A percentile compares a stretch with the other conserved stretches of the same genome.
Conservation (phyloP, 176 grass and related monocot genomes). For the Saccharum officinarum region DNA sequence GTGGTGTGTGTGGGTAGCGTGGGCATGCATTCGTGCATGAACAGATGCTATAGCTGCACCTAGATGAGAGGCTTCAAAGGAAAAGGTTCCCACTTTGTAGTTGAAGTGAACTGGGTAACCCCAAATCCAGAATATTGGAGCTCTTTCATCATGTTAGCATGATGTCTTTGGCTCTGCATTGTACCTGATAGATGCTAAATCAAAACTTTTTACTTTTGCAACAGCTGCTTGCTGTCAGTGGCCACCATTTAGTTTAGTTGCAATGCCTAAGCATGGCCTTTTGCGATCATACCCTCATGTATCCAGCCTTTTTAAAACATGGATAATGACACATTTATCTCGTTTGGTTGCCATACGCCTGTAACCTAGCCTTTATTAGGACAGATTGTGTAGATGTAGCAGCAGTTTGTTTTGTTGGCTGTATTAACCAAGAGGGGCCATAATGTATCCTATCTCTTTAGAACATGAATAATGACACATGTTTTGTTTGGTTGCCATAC, state of each 20-base stretch:
- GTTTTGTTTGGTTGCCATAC: background rate
- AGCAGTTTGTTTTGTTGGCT: background rate
- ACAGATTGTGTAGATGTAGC: background rate
- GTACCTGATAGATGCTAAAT: no score
- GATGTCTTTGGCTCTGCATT: background rate
- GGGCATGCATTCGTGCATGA: background rate
- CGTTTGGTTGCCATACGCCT: background rate
- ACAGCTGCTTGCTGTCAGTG: no score
- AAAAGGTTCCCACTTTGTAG: background rate
- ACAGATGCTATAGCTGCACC: background rate
- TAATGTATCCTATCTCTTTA: background rate
- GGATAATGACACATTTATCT: background rate
- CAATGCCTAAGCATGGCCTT: no score
- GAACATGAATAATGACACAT: background rate
- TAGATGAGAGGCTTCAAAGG: background rate
- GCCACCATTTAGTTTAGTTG: no score
- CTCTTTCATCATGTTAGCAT: background rate
- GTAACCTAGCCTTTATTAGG: background rate
- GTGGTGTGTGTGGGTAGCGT: background rate
- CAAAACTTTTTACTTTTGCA: no score
- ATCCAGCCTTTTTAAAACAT: background rate
- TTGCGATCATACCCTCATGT: no score
- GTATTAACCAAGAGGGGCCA: background rate
- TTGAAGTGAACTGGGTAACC: background rate
- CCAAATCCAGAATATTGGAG: background rate